A percentile compares a stretch with the other conserved stretches of the same genome.
These are phyloP conservation scores for Euphorbia corollata DNA, from an alignment of 441 rosid species.

Conservation along the genomic window DNA sequence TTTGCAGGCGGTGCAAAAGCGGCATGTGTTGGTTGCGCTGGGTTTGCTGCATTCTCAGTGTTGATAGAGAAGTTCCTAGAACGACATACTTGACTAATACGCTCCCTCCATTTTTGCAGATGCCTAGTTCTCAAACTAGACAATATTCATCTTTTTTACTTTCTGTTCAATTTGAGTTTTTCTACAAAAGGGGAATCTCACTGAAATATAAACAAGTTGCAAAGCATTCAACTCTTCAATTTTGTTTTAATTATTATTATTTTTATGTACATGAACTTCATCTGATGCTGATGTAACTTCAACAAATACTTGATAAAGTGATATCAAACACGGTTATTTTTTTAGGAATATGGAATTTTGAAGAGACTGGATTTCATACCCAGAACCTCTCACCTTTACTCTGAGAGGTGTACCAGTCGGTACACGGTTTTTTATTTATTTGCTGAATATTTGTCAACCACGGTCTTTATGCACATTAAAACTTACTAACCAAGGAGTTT, in stretches of 20 bases:
- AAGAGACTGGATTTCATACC: no score
- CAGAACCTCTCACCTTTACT: no score
- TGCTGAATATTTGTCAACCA: no score
- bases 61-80: slow-evolving; percentile 87
- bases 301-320: background rate
- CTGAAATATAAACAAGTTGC: background rate
- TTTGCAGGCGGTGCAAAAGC: slow-evolving; percentile 78
- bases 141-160: background rate
- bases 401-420: no score
- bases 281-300: background rate
- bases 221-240: background rate
- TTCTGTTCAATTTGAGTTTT: background rate
- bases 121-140: background rate
- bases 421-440: no score
- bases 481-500: no score
- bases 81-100: slow-evolving; percentile 40
- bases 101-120: slow-evolving; percentile 14
- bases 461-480: no score
- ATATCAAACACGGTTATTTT: no score
- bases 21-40: slow-evolving; percentile 85
- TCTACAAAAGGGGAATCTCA: background rate
- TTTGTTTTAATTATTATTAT: background rate
- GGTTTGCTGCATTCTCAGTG: slow-evolving; percentile 88
- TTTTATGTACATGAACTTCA: background rate
- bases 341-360: no score